These are phyloP conservation scores for Heimioporus sp. DNA, from an alignment of 768 basidiomycete genomes.

Conservation along the genomic window DNA sequence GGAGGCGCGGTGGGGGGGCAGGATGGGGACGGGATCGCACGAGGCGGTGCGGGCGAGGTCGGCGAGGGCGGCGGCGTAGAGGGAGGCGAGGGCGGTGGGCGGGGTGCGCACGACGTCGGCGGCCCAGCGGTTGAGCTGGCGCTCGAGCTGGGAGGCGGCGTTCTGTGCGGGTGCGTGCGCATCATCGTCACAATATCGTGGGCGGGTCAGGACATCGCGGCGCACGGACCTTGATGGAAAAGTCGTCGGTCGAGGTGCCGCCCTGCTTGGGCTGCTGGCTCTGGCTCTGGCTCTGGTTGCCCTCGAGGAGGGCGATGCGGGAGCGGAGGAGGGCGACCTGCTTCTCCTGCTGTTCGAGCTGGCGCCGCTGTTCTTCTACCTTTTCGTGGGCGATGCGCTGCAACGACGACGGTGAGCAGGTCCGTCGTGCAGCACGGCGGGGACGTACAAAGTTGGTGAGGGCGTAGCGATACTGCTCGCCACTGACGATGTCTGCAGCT, in stretches of 20 bases:
- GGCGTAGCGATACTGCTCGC: slow-evolving; percentile 80
- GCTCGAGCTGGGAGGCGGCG: slow-evolving; percentile 77
- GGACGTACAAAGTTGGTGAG: slow-evolving; percentile 73
- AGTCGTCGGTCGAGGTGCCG: slow-evolving; percentile 77
- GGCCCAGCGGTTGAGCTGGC: slow-evolving; percentile 85
- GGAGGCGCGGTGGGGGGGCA: slow-evolving; percentile 40
- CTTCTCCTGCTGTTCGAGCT: slow-evolving; percentile 81
- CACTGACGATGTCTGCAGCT: slow-evolving; percentile 37
- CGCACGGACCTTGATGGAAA: slow-evolving; percentile 70
- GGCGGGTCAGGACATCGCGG: too few species aligned
- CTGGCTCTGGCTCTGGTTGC: slow-evolving; percentile 41
- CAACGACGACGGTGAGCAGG: too few species aligned
- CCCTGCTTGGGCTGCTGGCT: slow-evolving; percentile 40
- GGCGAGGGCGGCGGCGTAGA: slow-evolving; percentile 57
- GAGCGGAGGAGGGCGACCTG: slow-evolving; percentile 73
- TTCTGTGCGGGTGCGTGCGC: slow-evolving; percentile 47
- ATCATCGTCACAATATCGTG: neutral
- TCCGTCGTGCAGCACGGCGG: neutral
- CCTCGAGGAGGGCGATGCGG: slow-evolving; percentile 74
- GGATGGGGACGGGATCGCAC: slow-evolving; percentile 37
- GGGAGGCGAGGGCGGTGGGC: slow-evolving; percentile 47
- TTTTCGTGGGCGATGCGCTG: slow-evolving; percentile 87
- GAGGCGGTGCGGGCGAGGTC: slow-evolving; percentile 50
- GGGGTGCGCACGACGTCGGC: slow-evolving; percentile 66
- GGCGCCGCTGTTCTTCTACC: slow-evolving; percentile 76